Base-by-base conservation (phyloP, 768 basidiomycete genomes). In the Boletus insuetus region DNA sequence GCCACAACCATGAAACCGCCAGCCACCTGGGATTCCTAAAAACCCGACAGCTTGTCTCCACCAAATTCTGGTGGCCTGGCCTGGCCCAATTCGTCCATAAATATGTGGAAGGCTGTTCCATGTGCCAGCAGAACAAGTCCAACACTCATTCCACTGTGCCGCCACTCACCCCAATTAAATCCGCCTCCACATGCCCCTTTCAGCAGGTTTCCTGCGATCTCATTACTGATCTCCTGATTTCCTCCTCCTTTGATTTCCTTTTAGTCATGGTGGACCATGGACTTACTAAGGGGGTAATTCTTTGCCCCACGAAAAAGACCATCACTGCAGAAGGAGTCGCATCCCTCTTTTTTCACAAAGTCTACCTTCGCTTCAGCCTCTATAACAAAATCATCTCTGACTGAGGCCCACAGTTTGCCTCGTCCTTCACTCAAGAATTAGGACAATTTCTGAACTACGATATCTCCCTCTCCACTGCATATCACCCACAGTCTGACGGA, bases 261-360 rank as follows among this genome's bases (percentile, higher is more conserved):
- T 32, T 32, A 4, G 31, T 32, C 11, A 4, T 37, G 35, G 9
- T 37, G 5, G 35, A 41, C 20, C 40, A 41, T 1, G 40, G 20
- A 1, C 31, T 32, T 32, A 32, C 31, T 32, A 32, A 32, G 31
- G 31, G 31, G 31, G 31, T 32, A 32, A 32, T 32, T 32, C 31
- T 32, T 4, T 32, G 4, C 31, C 31, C 31, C 1, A 32, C 31
- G 1, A 32, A 32, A 4, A 32, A 32, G 5, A 3, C 31, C 11
- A 12, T 60, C 35, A 56, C 52, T 12, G 45, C 66, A 7, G 29
- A 41, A 17, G 62, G 62, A 8, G 42, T 66, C 0, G 48, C 54
- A 0, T 10, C 20, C 4, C 40, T 41, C 4, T 22, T 41, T 41
- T 41, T 41, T 6, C 40, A 22, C 20, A 57, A 37, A 11, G 42